Percentiles rank a stretch among this genome's conserved stretches.
Conservation (phyloP, 768 basidiomycete species). For the Pisolithus orientalis region DNA sequence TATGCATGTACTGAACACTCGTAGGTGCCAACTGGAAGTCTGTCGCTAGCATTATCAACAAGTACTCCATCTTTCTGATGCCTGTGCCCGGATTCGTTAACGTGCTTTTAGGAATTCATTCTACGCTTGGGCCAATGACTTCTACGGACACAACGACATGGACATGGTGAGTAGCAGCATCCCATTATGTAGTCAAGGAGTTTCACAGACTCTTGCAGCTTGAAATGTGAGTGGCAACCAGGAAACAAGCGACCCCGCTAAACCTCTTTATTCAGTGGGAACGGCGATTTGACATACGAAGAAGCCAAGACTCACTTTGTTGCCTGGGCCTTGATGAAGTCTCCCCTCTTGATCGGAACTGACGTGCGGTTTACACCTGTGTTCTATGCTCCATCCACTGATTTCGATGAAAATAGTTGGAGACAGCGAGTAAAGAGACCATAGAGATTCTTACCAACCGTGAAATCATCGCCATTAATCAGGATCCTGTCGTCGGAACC, state of each 20-base stretch:
- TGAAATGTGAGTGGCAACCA: slow-evolving; percentile 41
- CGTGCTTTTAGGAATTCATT: slow-evolving; percentile 53
- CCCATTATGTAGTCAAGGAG: background rate
- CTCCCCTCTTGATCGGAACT: slow-evolving; percentile 58
- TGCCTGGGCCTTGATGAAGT: slow-evolving; percentile 68
- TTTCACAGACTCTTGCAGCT: slow-evolving; percentile 30
- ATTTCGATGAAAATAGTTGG: slow-evolving; percentile 32
- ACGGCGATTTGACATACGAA: slow-evolving; percentile 53
- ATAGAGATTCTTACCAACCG: slow-evolving; percentile 54
- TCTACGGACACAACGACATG: slow-evolving; percentile 64
- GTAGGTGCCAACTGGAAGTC: slow-evolving; percentile 45
- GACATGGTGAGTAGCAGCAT: slow-evolving; percentile 45
- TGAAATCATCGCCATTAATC: slow-evolving; percentile 64
- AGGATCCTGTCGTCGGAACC: slow-evolving; percentile 56
- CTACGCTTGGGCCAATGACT: slow-evolving; percentile 54
- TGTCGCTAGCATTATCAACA: slow-evolving; percentile 47
- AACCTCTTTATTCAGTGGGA: slow-evolving; percentile 38
- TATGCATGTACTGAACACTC: background rate
- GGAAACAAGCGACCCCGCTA: background rate
- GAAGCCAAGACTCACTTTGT: slow-evolving; percentile 69
- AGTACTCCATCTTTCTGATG: slow-evolving; percentile 26
- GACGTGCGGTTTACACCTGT: slow-evolving; percentile 33
- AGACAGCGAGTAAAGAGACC: slow-evolving; percentile 42
- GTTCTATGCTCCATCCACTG: slow-evolving; percentile 1
- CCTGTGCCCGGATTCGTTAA: background rate